A percentile compares a stretch with the other conserved stretches of the same genome.
phyloP scores from a whole-genome alignment of 306 rosid species.

The Carpinus fangiana region DNA sequence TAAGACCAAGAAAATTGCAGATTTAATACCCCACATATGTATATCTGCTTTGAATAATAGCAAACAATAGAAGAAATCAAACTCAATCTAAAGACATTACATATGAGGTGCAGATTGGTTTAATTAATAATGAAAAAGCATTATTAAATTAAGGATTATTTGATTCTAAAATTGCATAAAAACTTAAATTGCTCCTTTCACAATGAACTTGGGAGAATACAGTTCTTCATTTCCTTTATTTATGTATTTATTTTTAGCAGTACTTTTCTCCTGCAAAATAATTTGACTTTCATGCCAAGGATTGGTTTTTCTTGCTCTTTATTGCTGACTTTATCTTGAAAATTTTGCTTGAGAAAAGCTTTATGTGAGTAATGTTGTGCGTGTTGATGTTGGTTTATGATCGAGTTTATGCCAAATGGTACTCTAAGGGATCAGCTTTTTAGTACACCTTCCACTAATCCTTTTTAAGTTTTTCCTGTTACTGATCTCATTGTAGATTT shows the following conservation, averaged over 20 bases:
- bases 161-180: constrained; percentile 1
- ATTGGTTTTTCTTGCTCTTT: constrained; percentile 12
- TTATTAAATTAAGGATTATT: background rate
- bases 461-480: constrained; percentile 12
- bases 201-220: constrained; percentile 12
- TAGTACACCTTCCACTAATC: constrained; percentile 46
- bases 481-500: background rate
- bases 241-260: background rate
- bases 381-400: constrained; percentile 93
- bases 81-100: too few species aligned
- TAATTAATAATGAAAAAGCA: too few species aligned
- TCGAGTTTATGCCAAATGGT: constrained; percentile 86
- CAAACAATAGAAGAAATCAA: too few species aligned
- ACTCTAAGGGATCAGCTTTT: constrained; percentile 88
- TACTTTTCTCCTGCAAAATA: background rate
- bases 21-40: too few species aligned
- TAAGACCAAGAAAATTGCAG: too few species aligned
- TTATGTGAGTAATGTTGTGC: constrained; percentile 13
- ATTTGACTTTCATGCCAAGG: background rate
- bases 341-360: constrained; percentile 19
- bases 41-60: too few species aligned
- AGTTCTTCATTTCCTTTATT: background rate
- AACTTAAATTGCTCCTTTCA: background rate
- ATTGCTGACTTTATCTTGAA: constrained; percentile 16
- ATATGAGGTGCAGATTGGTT: too few species aligned